A percentile compares a stretch with the other conserved stretches of the same genome.
Evolutionary conservation across 352 stramenopile species (phyloP).

Genomic region (Phytophthora tubulina): DNA sequence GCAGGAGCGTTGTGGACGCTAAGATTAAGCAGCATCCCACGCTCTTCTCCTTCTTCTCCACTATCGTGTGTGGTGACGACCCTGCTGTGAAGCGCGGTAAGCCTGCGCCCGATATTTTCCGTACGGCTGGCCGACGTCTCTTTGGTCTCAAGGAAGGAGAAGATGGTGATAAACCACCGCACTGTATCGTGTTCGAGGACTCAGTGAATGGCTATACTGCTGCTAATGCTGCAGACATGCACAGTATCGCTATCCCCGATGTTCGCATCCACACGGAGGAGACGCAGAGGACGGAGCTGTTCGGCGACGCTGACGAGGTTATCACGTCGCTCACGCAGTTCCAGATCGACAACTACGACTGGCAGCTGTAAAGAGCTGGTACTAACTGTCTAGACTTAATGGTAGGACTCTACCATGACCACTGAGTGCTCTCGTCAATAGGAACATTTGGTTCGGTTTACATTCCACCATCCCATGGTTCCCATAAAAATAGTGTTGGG

Average conservation of each 20-base stretch:
- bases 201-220: conserved; percentile 74
- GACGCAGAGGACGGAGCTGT: conserved; percentile 55
- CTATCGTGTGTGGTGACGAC: conserved; percentile 85
- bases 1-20: conserved; percentile 61
- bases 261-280: conserved; percentile 67
- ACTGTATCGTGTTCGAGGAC: conserved; percentile 84
- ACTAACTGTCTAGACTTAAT: not conserved
- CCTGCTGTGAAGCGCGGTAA: conserved; percentile 73
- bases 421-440: conserved; percentile 30
- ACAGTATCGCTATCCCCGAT: conserved; percentile 78
- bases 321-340: conserved; percentile 73
- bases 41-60: conserved; percentile 80
- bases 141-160: conserved; percentile 50
- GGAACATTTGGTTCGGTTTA: conserved; percentile 23
- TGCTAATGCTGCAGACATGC: conserved; percentile 71
- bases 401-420: not conserved
- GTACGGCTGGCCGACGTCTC: conserved; percentile 65
- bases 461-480: not conserved
- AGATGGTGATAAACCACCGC: conserved; percentile 39
- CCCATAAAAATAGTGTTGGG: conserved; percentile 33
- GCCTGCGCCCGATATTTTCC: conserved; percentile 85
- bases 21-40: conserved; percentile 75
- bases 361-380: conserved; percentile 38
- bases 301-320: conserved; percentile 68
- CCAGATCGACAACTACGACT: conserved; percentile 65